A percentile compares a stretch with the other conserved stretches of the same genome.
Evolutionary conservation across 2,329 filamentous ascomycete species (phyloP).

Genomic region (Hymenoscyphus albidus): DNA sequence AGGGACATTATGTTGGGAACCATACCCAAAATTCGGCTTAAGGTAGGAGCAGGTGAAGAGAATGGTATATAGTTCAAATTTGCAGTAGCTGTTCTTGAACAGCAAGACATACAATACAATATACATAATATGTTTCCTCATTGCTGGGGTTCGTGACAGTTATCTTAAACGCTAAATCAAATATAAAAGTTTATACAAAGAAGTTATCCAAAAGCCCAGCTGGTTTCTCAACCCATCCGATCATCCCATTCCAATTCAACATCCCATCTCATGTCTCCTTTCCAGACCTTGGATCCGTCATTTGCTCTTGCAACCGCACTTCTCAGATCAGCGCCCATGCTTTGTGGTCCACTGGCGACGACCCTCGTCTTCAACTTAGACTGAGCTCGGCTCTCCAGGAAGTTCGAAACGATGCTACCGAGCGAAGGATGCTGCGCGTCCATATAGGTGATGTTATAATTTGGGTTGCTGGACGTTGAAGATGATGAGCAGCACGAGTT

Average conservation of each 20-base stretch:
- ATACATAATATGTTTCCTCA: no score
- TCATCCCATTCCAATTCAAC: conserved; percentile 58
- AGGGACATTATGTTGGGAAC: no score
- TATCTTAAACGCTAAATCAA: not conserved
- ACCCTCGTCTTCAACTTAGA: conserved; percentile 48
- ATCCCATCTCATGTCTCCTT: conserved; percentile 51
- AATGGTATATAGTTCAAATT: no score
- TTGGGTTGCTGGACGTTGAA: not conserved
- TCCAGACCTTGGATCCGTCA: conserved; percentile 52
- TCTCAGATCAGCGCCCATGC: conserved; percentile 57
- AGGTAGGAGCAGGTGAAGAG: no score
- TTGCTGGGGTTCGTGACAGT: not conserved
- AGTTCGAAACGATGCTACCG: conserved; percentile 43
- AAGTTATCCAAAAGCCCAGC: not conserved
- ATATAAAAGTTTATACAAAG: not conserved
- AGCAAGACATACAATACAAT: no score
- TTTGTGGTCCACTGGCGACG: conserved; percentile 56
- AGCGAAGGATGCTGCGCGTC: conserved; percentile 43
- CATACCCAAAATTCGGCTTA: no score
- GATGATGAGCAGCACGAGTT: conserved; percentile 7
- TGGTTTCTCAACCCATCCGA: conserved; percentile 34
- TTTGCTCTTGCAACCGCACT: conserved; percentile 51
- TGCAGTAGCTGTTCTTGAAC: no score
- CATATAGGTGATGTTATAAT: conserved; percentile 13
- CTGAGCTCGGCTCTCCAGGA: conserved; percentile 44